Evolutionary conservation across 768 basidiomycete species (phyloP).

Genomic region (Auriscalpium orientale): DNA sequence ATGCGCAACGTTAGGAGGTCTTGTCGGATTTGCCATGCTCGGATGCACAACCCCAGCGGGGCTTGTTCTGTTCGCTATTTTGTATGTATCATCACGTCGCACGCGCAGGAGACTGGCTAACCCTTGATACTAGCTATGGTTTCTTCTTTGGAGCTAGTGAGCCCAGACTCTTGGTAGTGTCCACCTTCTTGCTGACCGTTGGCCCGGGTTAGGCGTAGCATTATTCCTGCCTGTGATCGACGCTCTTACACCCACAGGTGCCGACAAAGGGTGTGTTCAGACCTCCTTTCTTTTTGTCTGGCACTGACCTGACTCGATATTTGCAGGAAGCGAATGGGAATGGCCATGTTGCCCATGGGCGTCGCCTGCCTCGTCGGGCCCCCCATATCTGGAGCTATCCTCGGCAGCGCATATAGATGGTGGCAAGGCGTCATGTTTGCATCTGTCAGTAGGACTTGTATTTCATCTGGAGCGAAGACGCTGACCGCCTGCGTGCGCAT

Average conservation of each 20-base stretch:
- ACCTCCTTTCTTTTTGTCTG: too few relatives aligned
- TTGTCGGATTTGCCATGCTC: neutral
- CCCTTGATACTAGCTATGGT: neutral
- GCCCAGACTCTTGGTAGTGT: neutral
- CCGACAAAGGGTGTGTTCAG: neutral
- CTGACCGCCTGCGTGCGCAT: neutral
- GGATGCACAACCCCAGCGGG: neutral
- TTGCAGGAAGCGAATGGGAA: neutral
- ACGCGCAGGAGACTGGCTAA: neutral
- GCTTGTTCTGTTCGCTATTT: neutral
- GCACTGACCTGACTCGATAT: neutral
- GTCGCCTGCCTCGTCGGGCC: neutral
- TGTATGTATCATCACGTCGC: neutral
- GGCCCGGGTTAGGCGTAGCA: neutral
- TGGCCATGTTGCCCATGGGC: neutral
- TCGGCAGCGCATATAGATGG: neutral
- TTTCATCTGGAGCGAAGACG: too few relatives aligned
- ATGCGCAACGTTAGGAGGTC: neutral
- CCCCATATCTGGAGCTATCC: neutral
- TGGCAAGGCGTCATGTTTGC: neutral
- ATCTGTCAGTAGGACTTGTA: neutral
- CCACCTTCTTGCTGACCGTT: neutral
- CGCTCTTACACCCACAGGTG: neutral
- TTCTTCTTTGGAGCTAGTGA: slow-evolving; percentile 2
- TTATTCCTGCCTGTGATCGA: slow-evolving; percentile 1